Evolutionary conservation across 345 rosid species (phyloP).

Genomic region (Cardamine resedifolia): DNA sequence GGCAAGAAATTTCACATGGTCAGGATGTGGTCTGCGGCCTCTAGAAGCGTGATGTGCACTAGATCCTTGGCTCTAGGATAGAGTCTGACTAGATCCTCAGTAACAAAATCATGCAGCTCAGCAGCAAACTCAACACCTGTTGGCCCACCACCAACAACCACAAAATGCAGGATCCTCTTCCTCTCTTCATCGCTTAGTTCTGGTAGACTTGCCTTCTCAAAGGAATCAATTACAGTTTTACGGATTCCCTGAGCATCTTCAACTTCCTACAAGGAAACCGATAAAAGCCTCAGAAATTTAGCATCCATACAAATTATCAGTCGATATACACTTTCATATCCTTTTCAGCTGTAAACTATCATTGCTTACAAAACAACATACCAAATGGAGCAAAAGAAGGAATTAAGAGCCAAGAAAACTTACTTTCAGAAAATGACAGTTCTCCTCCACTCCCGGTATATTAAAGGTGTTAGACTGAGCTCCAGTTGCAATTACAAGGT

Average conservation of each 20-base stretch:
- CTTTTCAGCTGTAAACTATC: neutral
- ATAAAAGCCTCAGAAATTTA: neutral
- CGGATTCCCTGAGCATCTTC: slow-evolving; percentile 97
- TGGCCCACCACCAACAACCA: slow-evolving; percentile 99
- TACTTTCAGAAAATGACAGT: slow-evolving; percentile 95
- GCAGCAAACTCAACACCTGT: slow-evolving; percentile 99
- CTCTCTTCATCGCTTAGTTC: slow-evolving; percentile 84
- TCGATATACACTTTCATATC: neutral
- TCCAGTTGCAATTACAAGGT: slow-evolving; percentile 93
- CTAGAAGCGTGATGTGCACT: slow-evolving; percentile 81
- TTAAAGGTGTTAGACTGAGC: slow-evolving; percentile 93
- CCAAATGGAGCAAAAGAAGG: neutral
- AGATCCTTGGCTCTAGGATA: slow-evolving; percentile 67
- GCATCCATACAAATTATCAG: slow-evolving; percentile 1
- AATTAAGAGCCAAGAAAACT: slow-evolving; percentile 7
- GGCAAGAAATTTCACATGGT: slow-evolving; percentile 58
- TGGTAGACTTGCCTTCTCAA: slow-evolving; percentile 94
- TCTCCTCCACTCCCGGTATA: slow-evolving; percentile 90
- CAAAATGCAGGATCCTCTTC: slow-evolving; percentile 86
- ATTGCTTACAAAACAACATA: neutral
- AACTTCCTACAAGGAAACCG: slow-evolving; percentile 60
- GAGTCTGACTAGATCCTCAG: slow-evolving; percentile 75
- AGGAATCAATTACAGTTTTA: slow-evolving; percentile 70
- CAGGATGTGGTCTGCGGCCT: slow-evolving; percentile 95
- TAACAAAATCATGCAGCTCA: slow-evolving; percentile 89